Evolutionary conservation across 192 early-diverging fungal genomes (phyloP).

Genomic region (Coemansia sp.): DNA sequence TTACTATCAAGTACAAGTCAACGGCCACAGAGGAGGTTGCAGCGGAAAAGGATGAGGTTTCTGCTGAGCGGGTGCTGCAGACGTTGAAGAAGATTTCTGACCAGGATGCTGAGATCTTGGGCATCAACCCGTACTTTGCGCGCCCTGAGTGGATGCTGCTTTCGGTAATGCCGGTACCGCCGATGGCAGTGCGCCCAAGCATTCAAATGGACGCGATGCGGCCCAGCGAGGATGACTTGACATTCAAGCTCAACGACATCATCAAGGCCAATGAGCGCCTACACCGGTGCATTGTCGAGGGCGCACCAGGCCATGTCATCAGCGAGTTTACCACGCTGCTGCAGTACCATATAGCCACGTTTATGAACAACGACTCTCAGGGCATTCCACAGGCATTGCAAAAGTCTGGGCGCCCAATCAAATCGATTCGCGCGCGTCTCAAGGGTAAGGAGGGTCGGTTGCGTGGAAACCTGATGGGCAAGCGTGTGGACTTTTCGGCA

Average conservation of each 20-base stretch:
- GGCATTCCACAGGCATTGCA: slow-evolving; percentile 88
- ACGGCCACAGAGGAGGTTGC: slow-evolving; percentile 25
- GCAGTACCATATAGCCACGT: slow-evolving; percentile 94
- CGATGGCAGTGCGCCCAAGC: slow-evolving; percentile 94
- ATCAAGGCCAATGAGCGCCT: slow-evolving; percentile 89
- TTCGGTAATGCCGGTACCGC: slow-evolving; percentile 91
- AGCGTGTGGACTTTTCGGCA: slow-evolving; percentile 98
- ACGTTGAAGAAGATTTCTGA: slow-evolving; percentile 86
- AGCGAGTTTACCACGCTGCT: slow-evolving; percentile 84
- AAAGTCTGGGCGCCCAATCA: slow-evolving; percentile 91
- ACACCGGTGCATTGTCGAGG: slow-evolving; percentile 76
- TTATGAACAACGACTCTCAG: slow-evolving; percentile 96
- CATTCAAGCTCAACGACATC: slow-evolving; percentile 89
- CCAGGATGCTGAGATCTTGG: slow-evolving; percentile 81
- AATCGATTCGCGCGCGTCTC: slow-evolving; percentile 91
- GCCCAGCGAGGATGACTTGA: slow-evolving; percentile 94
- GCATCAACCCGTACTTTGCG: slow-evolving; percentile 84
- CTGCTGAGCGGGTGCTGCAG: slow-evolving; percentile 72
- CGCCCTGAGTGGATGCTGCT: slow-evolving; percentile 99
- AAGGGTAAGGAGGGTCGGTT: slow-evolving; percentile 99
- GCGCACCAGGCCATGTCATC: slow-evolving; percentile 83
- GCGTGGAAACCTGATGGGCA: slow-evolving; percentile 99
- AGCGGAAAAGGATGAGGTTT: slow-evolving; percentile 62
- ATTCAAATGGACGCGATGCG: slow-evolving; percentile 89
- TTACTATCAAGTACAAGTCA: slow-evolving; percentile 49